phyloP scores from a whole-genome alignment of 2,329 filamentous ascomycete genomes.

The Cladosporium colombiae region DNA sequence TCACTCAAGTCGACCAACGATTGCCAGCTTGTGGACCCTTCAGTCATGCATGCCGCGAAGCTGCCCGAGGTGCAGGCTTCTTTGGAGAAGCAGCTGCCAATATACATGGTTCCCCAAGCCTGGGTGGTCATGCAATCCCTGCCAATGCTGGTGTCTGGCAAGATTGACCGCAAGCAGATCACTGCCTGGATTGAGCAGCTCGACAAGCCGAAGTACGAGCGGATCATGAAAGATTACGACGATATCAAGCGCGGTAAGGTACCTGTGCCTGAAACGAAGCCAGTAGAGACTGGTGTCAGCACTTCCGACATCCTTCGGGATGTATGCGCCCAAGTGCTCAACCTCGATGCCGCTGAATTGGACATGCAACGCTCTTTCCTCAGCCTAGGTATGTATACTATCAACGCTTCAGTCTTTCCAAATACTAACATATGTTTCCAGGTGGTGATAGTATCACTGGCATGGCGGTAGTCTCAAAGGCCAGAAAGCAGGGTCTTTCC shows the following conservation, averaged over 20 bases:
- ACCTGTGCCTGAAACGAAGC: background rate
- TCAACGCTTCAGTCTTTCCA: background rate
- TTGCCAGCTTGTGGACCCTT: conserved; percentile 16
- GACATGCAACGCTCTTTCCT: conserved; percentile 15
- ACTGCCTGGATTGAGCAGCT: conserved; percentile 18
- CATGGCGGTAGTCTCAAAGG: conserved; percentile 15
- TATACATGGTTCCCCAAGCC: conserved; percentile 21
- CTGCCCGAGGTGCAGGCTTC: conserved; percentile 13
- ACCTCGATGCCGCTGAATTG: background rate
- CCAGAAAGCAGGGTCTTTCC: conserved; percentile 14
- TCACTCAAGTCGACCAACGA: conserved; percentile 8
- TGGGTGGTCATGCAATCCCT: conserved; percentile 19
- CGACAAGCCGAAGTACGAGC: conserved; percentile 18
- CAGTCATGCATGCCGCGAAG: conserved; percentile 11
- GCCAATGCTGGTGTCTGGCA: conserved; percentile 20
- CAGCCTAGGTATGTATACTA: background rate
- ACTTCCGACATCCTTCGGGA: conserved; percentile 14
- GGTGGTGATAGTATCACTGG: conserved; percentile 17
- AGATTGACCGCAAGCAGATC: conserved; percentile 21
- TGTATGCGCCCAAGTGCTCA: conserved; percentile 13
- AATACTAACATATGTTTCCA: background rate
- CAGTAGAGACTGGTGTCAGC: background rate
- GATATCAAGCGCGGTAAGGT: conserved; percentile 17
- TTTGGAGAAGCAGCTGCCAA: conserved; percentile 19
- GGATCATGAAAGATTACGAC: conserved; percentile 20